Evolutionary conservation across 768 basidiomycete genomes (phyloP).

Genomic region (Phaeolepiota aurea): DNA sequence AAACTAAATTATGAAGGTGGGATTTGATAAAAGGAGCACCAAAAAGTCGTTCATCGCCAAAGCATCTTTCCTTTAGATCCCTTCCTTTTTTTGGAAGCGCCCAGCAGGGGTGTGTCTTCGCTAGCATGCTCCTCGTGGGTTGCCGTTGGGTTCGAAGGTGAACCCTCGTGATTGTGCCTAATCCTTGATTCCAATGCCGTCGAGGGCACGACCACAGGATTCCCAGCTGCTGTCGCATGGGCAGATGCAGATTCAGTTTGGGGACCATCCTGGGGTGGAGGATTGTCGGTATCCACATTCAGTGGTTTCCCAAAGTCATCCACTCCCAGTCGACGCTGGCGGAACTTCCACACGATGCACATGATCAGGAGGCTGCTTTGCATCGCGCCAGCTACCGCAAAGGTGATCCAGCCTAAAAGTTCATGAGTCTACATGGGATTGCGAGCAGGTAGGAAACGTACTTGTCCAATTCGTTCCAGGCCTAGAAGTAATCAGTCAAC

Average conservation of each 20-base stretch:
- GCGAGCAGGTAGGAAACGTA: conserved; percentile 19
- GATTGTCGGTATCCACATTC: not conserved
- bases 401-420: conserved; percentile 66
- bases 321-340: conserved; percentile 66
- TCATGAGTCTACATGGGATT: too few relatives aligned
- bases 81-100: not conserved
- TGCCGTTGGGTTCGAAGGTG: not conserved
- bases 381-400: conserved; percentile 74
- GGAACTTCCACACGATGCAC: conserved; percentile 79
- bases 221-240: not conserved
- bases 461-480: conserved; percentile 85
- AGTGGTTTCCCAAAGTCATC: conserved; percentile 81
- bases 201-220: not conserved
- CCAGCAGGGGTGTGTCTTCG: not conserved
- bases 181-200: not conserved
- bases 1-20: too few relatives aligned
- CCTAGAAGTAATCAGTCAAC: too few relatives aligned
- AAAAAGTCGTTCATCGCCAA: too few relatives aligned
- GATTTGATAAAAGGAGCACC: too few relatives aligned
- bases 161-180: not conserved
- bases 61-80: not conserved
- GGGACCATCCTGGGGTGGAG: not conserved
- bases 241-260: not conserved
- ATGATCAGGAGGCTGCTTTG: conserved; percentile 76
- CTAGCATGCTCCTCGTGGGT: not conserved